These are phyloP conservation scores for Mycena haematopus DNA, from an alignment of 768 basidiomycete genomes.

Conservation along the genomic window DNA sequence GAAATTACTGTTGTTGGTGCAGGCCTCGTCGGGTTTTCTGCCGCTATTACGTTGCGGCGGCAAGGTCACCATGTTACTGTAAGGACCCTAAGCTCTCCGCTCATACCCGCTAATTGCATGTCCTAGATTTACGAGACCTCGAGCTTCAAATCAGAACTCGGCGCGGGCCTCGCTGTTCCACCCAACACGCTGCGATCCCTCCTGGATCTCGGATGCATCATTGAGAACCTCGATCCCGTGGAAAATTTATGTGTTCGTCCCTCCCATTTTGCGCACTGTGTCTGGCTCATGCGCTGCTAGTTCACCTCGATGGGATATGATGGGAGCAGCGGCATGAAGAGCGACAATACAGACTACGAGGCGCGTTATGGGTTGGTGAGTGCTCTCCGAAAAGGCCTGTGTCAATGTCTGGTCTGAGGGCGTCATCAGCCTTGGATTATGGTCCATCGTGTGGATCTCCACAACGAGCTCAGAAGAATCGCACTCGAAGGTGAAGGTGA, in stretches of 20 bases:
- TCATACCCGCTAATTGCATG: no score
- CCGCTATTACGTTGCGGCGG: slow-evolving; percentile 23
- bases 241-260: slow-evolving; percentile 22
- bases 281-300: no score
- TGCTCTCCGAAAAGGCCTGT: no score
- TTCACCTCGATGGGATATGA: slow-evolving; percentile 28
- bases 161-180: slow-evolving; percentile 24
- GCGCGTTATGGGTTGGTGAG: slow-evolving; percentile 11
- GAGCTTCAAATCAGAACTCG: slow-evolving; percentile 23
- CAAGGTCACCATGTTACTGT: slow-evolving; percentile 18
- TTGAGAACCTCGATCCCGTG: slow-evolving; percentile 16
- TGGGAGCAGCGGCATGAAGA: slow-evolving; percentile 20
- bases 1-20: slow-evolving; percentile 21
- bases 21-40: slow-evolving; percentile 25
- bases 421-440: slow-evolving; percentile 24
- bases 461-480: slow-evolving; percentile 16
- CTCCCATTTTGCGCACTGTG: no score
- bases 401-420: no score
- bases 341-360: slow-evolving; percentile 20
- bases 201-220: slow-evolving; percentile 16
- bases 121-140: slow-evolving; percentile 27
- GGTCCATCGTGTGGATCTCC: slow-evolving; percentile 27
- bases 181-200: slow-evolving; percentile 22
- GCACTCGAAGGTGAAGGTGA: slow-evolving; percentile 4
- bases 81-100: no score